Evolutionary conservation across 345 rosid species (phyloP).

Genomic region (Citrus hindsii): DNA sequence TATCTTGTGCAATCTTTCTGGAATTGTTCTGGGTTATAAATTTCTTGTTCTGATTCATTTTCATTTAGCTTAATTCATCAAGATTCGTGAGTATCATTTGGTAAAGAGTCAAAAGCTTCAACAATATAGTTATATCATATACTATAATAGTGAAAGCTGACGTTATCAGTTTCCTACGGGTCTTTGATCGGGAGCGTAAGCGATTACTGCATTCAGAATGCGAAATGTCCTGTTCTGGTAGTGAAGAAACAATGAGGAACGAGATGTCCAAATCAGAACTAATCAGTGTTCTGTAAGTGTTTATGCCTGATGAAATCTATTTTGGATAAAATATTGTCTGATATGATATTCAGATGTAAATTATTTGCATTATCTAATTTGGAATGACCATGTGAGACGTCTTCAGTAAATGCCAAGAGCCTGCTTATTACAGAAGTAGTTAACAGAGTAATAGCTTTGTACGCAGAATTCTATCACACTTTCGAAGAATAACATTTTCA

Average conservation of each 20-base stretch:
- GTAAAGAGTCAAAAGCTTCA: no score
- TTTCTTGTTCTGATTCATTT: no score
- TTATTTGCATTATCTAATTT: background rate
- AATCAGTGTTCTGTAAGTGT: background rate
- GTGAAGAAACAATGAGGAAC: constrained; percentile 36
- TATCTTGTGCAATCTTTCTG: no score
- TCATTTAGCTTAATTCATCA: no score
- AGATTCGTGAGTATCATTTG: no score
- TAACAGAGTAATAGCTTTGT: background rate
- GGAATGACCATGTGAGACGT: background rate
- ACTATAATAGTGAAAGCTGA: background rate
- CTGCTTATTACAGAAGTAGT: background rate
- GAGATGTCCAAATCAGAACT: background rate
- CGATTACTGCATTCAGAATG: constrained; percentile 41
- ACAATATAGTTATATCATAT: background rate
- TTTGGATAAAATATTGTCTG: background rate
- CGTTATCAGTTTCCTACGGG: constrained; percentile 17
- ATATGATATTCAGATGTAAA: background rate
- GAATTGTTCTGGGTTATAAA: no score
- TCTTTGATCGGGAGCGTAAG: constrained; percentile 47
- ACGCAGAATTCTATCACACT: background rate
- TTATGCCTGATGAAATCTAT: background rate
- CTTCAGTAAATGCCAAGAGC: background rate
- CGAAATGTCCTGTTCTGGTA: constrained; percentile 45
- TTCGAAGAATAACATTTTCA: background rate